A percentile compares a stretch with the other conserved stretches of the same genome.
phyloP scores from a whole-genome alignment of 164 flowering plant species.

The Dillenia turbinata region DNA sequence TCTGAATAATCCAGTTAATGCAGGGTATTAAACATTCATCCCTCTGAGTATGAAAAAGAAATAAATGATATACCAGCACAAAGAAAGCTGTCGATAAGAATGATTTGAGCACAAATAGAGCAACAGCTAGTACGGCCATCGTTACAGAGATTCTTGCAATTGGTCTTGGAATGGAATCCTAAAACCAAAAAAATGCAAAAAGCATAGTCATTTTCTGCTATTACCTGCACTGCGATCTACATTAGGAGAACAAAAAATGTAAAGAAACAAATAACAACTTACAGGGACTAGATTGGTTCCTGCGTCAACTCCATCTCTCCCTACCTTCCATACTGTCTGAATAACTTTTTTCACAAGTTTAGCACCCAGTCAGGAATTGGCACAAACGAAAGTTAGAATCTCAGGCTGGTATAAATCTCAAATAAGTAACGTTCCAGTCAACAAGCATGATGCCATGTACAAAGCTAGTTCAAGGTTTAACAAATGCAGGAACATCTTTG shows the following conservation, averaged over 20 bases:
- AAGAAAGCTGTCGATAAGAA: slow-evolving; percentile 85
- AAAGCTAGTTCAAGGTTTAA: too few species aligned
- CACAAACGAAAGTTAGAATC: neutral
- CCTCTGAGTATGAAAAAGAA: neutral
- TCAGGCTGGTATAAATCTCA: too few species aligned
- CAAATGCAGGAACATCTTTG: too few species aligned
- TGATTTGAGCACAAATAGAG: slow-evolving; percentile 71
- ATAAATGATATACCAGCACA: slow-evolving; percentile 52
- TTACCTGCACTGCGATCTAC: neutral
- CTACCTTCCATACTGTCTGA: slow-evolving; percentile 69
- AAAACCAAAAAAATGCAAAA: slow-evolving; percentile 11
- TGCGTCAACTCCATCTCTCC: slow-evolving; percentile 87
- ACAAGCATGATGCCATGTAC: too few species aligned
- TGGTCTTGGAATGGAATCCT: slow-evolving; percentile 85
- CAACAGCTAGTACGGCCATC: slow-evolving; percentile 29
- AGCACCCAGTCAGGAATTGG: slow-evolving; percentile 6
- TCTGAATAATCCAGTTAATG: too few species aligned
- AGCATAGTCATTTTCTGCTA: neutral
- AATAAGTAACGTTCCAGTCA: too few species aligned
- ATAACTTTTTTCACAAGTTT: slow-evolving; percentile 36
- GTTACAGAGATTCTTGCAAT: slow-evolving; percentile 68
- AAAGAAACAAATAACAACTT: slow-evolving; percentile 20
- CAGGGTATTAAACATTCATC: too few species aligned
- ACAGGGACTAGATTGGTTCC: slow-evolving; percentile 90
- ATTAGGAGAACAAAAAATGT: neutral